Conservation (phyloP, 306 rosid species). For the Carpinus fangiana region DNA sequence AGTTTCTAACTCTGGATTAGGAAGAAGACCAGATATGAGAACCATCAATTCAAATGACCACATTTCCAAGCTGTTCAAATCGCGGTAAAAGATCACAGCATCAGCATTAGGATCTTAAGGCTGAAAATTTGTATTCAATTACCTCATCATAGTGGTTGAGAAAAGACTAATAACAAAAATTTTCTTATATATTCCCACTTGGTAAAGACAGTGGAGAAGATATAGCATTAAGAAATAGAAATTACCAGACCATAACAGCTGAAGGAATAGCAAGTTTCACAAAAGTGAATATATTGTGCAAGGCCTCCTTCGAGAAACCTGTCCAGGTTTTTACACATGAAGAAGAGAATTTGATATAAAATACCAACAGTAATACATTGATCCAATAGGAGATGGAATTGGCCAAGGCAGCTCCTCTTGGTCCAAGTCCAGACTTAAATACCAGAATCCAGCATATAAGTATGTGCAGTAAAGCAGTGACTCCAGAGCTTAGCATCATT, state of each 20-base stretch:
- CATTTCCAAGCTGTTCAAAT: constrained; percentile 53
- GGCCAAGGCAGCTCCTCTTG: constrained; percentile 68
- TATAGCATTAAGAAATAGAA: constrained; percentile 10
- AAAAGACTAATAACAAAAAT: neutral
- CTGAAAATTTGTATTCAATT: constrained; percentile 13
- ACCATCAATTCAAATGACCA: constrained; percentile 73
- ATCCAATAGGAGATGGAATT: constrained; percentile 61
- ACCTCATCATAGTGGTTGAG: neutral
- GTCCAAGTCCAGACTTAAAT: constrained; percentile 52
- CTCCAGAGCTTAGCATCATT: constrained; percentile 55
- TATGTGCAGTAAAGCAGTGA: constrained; percentile 44
- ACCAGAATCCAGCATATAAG: constrained; percentile 59
- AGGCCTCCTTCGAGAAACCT: constrained; percentile 58
- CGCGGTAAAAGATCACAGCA: neutral
- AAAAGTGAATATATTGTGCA: constrained; percentile 43
- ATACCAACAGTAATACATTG: constrained; percentile 41
- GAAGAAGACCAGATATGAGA: constrained; percentile 66
- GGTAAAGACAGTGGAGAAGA: neutral
- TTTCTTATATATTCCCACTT: neutral
- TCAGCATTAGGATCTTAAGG: neutral
- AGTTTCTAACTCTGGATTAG: constrained; percentile 59
- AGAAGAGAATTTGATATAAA: constrained; percentile 57
- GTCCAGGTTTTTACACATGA: constrained; percentile 63
- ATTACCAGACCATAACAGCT: constrained; percentile 83
- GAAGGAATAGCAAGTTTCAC: constrained; percentile 76